Conservation (phyloP, 2,329 filamentous ascomycete species). For the Elsinoe arachidis region DNA sequence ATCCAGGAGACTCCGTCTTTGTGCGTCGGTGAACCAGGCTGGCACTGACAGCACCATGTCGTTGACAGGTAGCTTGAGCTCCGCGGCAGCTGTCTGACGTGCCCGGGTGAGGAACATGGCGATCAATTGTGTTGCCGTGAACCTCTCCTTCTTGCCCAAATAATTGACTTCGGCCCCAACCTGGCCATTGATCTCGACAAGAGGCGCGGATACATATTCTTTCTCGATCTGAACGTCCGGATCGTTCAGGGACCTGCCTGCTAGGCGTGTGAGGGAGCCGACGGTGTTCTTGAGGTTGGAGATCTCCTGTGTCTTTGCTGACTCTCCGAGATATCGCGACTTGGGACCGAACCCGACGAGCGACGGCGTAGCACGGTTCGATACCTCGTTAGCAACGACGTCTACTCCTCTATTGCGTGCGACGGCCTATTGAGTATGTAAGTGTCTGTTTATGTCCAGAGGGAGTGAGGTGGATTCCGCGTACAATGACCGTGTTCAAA, state of each 20-base stretch:
- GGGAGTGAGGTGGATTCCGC: background rate
- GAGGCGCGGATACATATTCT: constrained; percentile 74
- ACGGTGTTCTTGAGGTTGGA: constrained; percentile 99
- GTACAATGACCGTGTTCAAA: constrained; percentile 79
- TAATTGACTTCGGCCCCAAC: constrained; percentile 92
- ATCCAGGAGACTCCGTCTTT: constrained; percentile 82
- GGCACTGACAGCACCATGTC: constrained; percentile 93
- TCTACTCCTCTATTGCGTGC: constrained; percentile 98
- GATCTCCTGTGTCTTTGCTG: constrained; percentile 97
- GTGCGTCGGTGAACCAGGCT: constrained; percentile 92
- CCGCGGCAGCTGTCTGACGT: constrained; percentile 74
- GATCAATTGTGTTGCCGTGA: constrained; percentile 85
- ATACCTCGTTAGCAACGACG: constrained; percentile 98
- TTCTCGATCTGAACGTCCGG: constrained; percentile 91
- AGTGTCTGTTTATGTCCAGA: constrained; percentile 12
- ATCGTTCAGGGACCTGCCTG: constrained; percentile 76
- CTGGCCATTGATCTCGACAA: constrained; percentile 87
- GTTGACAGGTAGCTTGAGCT: constrained; percentile 83
- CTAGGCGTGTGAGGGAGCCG: constrained; percentile 81
- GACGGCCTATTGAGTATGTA: constrained; percentile 50
- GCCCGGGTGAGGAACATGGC: constrained; percentile 96
- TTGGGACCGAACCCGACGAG: constrained; percentile 93
- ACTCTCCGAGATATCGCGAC: constrained; percentile 85
- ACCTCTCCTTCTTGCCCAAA: constrained; percentile 88
- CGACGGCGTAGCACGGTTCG: constrained; percentile 94